Evolutionary conservation across 352 stramenopile genomes (phyloP).

Genomic region (Globisporangium camurandrum): DNA sequence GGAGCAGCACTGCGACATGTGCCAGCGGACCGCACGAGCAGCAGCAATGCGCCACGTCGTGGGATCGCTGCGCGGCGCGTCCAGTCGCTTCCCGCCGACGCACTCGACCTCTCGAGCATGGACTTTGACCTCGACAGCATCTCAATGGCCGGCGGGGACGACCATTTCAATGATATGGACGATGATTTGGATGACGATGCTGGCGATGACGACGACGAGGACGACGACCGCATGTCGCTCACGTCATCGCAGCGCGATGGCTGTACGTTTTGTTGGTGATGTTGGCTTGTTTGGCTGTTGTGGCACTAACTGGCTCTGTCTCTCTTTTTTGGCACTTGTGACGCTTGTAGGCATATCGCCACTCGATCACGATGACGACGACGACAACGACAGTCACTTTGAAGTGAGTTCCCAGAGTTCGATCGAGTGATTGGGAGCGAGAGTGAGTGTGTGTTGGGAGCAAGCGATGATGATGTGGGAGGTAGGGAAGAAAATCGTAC

Average conservation of each 20-base stretch:
- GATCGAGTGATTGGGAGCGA: constrained; percentile 21
- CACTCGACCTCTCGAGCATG: constrained; percentile 34
- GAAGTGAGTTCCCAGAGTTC: constrained; percentile 81
- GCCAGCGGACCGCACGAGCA: too few relatives aligned
- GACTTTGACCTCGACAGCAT: constrained; percentile 84
- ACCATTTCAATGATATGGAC: too few relatives aligned
- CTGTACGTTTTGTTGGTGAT: constrained; percentile 32
- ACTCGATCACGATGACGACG: constrained; percentile 60
- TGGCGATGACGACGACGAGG: constrained; percentile 17
- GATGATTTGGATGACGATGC: too few relatives aligned
- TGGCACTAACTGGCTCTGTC: constrained; percentile 5
- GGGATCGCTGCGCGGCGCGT: constrained; percentile 50
- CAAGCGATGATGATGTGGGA: too few relatives aligned
- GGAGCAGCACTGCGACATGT: too few relatives aligned
- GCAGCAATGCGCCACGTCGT: too few relatives aligned
- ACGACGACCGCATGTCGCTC: constrained; percentile 59
- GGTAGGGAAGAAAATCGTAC: too few relatives aligned
- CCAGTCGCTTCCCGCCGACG: constrained; percentile 51
- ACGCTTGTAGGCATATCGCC: constrained; percentile 54
- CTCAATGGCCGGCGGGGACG: constrained; percentile 52
- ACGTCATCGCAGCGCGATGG: constrained; percentile 63
- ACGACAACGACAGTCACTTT: constrained; percentile 74
- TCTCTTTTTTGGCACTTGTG: neutral
- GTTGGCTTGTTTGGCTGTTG: neutral
- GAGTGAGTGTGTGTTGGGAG: neutral